Evolutionary conservation across 495 filamentous ascomycete species (phyloP).

Genomic region (Daldinia decipiens): DNA sequence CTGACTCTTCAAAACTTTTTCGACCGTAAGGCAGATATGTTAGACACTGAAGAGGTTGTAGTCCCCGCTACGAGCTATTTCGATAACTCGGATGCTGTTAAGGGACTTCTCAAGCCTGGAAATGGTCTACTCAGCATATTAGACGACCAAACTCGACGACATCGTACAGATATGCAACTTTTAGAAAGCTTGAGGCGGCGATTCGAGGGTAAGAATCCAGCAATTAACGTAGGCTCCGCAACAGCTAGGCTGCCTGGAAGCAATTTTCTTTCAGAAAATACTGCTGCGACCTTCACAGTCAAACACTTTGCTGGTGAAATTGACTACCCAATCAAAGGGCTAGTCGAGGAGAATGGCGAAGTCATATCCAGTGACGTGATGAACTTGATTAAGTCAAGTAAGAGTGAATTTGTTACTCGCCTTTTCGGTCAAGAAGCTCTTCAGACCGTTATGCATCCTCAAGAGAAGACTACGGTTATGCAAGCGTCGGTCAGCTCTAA

Average conservation of each 20-base stretch:
- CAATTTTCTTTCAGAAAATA: conserved; percentile 83
- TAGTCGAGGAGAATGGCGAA: conserved; percentile 95
- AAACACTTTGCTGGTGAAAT: conserved; percentile 96
- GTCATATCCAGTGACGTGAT: conserved; percentile 94
- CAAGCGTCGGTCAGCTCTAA: conserved; percentile 96
- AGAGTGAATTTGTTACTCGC: conserved; percentile 85
- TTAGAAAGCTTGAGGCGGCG: conserved; percentile 89
- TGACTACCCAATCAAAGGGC: conserved; percentile 86
- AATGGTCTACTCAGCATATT: conserved; percentile 94
- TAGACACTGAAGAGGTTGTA: conserved; percentile 90
- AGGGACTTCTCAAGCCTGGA: conserved; percentile 86
- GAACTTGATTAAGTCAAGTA: conserved; percentile 90
- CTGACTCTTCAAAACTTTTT: conserved; percentile 96
- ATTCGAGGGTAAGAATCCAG: conserved; percentile 92
- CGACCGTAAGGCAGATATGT: conserved; percentile 86
- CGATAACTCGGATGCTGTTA: conserved; percentile 94
- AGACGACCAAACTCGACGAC: conserved; percentile 91
- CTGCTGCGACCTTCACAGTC: conserved; percentile 82
- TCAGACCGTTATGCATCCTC: conserved; percentile 88
- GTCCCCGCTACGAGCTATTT: conserved; percentile 95
- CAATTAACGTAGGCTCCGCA: conserved; percentile 77
- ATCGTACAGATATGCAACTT: conserved; percentile 87
- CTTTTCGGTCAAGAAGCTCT: conserved; percentile 94
- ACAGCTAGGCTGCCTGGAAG: conserved; percentile 76
- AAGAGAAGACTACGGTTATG: conserved; percentile 89